Evolutionary conservation across 352 stramenopile species (phyloP).

Genomic region (Pythium brachiatum): DNA sequence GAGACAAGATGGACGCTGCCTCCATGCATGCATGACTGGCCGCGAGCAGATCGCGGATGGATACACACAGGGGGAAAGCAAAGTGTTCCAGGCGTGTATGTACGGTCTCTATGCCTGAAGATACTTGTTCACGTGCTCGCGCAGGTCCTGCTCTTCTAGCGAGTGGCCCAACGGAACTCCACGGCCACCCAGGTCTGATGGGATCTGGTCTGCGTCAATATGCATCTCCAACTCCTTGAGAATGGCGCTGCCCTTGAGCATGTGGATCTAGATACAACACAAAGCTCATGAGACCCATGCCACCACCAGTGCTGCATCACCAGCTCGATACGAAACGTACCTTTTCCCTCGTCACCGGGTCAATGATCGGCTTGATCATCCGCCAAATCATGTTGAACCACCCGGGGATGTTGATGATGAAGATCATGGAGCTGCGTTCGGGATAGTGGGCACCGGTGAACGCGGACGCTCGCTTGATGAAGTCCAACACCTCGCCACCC

Average conservation of each 20-base stretch:
- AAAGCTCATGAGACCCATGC: background rate
- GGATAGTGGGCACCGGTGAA: conserved; percentile 93
- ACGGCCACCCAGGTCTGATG: conserved; percentile 66
- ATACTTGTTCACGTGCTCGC: conserved; percentile 72
- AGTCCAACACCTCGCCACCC: conserved; percentile 84
- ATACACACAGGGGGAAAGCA: background rate
- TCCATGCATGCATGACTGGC: conserved; percentile 9
- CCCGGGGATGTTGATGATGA: conserved; percentile 94
- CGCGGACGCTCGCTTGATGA: conserved; percentile 81
- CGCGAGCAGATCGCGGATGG: conserved; percentile 19
- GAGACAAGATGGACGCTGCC: background rate
- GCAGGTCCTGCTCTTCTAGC: conserved; percentile 61
- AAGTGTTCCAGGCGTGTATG: conserved; percentile 6
- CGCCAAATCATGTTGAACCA: conserved; percentile 96
- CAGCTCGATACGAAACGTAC: conserved; percentile 34
- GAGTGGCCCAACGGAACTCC: conserved; percentile 62
- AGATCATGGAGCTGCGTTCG: conserved; percentile 91
- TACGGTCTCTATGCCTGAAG: conserved; percentile 29
- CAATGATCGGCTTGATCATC: conserved; percentile 91
- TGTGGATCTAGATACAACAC: conserved; percentile 34
- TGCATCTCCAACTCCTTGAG: conserved; percentile 65
- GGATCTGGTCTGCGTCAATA: conserved; percentile 68
- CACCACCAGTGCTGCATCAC: background rate
- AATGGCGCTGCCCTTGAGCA: conserved; percentile 82
- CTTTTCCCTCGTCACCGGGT: conserved; percentile 94